phyloP scores from a whole-genome alignment of 345 rosid species.

The Kernera saxatilis region DNA sequence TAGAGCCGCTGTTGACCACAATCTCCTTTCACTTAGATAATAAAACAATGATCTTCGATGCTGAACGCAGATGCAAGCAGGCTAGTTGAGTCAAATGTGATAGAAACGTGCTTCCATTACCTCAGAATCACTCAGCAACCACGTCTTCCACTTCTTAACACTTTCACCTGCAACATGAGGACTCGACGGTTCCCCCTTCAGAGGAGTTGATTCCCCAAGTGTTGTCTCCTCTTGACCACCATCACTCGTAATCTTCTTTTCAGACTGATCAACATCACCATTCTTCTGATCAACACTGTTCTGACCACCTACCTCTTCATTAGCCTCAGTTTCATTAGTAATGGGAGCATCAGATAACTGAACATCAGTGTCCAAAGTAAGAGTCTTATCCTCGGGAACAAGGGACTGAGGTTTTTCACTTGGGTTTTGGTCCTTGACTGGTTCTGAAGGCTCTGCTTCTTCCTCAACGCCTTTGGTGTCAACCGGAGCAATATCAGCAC shows the following conservation, averaged over 20 bases:
- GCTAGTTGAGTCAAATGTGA: not conserved
- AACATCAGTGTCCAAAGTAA: slow-evolving; percentile 41
- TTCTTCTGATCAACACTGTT: slow-evolving; percentile 2
- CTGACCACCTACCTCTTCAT: slow-evolving; percentile 7
- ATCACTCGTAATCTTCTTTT: slow-evolving; percentile 3
- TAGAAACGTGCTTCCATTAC: slow-evolving; percentile 21
- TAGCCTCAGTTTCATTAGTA: not conserved
- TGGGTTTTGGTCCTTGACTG: slow-evolving; percentile 17
- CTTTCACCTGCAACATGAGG: slow-evolving; percentile 33
- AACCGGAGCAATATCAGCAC: slow-evolving; percentile 13
- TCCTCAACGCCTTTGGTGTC: slow-evolving; percentile 31
- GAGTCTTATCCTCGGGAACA: slow-evolving; percentile 31
- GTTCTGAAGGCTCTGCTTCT: slow-evolving; percentile 26
- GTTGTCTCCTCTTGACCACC: slow-evolving; percentile 10
- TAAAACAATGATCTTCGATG: not conserved
- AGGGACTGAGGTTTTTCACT: slow-evolving; percentile 25
- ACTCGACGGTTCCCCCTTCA: slow-evolving; percentile 26
- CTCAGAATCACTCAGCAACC: slow-evolving; percentile 61
- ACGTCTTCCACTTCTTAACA: slow-evolving; percentile 49
- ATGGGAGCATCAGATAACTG: slow-evolving; percentile 27
- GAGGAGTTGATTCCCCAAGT: slow-evolving; percentile 17
- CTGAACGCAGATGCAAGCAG: not conserved
- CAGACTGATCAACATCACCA: slow-evolving; percentile 12
- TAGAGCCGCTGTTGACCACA: not conserved
- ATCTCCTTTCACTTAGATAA: not conserved